Evolutionary conservation across 208 protist species (phyloP).

Genomic region (Wallacemonas sp.): DNA sequence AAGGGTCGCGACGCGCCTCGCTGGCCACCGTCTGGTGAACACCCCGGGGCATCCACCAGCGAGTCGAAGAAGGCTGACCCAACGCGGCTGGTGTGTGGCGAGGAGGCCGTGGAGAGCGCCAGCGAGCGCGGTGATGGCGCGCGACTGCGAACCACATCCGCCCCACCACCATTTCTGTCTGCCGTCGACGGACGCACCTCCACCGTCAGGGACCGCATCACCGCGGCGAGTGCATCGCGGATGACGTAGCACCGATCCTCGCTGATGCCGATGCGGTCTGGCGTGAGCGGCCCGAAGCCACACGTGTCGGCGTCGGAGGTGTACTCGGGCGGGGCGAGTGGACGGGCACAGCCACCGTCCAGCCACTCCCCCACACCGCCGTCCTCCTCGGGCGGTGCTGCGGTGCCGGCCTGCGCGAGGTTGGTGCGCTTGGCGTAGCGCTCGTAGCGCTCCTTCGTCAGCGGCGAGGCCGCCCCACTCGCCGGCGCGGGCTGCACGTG

Average conservation of each 20-base stretch:
- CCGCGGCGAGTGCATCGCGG: conserved; percentile 48
- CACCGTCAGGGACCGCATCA: conserved; percentile 54
- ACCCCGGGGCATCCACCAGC: not conserved
- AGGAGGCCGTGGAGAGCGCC: conserved; percentile 9
- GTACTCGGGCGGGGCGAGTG: not conserved
- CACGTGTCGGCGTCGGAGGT: conserved; percentile 46
- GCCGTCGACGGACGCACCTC: conserved; percentile 11
- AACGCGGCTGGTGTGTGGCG: not conserved
- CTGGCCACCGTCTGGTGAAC: too few species aligned
- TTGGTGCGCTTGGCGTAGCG: conserved; percentile 5
- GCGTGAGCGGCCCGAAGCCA: conserved; percentile 70
- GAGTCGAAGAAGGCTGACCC: conserved; percentile 4
- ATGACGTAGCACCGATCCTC: conserved; percentile 34
- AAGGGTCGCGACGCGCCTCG: not conserved
- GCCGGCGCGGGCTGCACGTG: conserved; percentile 12
- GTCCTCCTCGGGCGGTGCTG: not conserved
- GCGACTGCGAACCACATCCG: not conserved
- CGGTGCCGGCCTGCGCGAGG: too few species aligned
- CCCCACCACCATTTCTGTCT: conserved; percentile 2
- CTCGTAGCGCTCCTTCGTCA: conserved; percentile 21
- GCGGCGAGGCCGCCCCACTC: conserved; percentile 17
- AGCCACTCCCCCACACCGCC: too few species aligned
- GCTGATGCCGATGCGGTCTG: conserved; percentile 51
- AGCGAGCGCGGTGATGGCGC: not conserved
- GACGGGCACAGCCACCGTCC: too few species aligned